These are phyloP conservation scores for Exophiala sp. DNA, from an alignment of 2,329 filamentous ascomycete species.

Conservation along the genomic window DNA sequence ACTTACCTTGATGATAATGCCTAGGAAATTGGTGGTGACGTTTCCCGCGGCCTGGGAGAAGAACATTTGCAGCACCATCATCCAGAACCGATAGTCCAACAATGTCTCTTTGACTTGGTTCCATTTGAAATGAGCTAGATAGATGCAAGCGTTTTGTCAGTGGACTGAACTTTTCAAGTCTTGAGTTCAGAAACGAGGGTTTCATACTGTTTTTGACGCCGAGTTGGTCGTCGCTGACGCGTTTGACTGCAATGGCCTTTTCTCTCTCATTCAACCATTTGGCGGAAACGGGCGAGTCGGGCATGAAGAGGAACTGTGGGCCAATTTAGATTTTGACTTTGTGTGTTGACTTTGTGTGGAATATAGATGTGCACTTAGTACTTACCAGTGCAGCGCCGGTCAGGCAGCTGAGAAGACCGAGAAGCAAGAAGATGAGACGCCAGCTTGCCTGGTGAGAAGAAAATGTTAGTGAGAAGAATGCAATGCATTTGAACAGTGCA, in stretches of 20 bases:
- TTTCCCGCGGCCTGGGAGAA: conserved; percentile 11
- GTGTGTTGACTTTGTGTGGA: no score
- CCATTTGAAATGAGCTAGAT: conserved; percentile 39
- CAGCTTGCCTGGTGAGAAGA: no score
- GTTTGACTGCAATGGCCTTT: conserved; percentile 50
- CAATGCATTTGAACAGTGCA: no score
- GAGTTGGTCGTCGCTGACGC: conserved; percentile 52
- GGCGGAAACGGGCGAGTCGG: conserved; percentile 52
- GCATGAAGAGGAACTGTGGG: conserved; percentile 43
- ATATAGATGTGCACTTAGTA: no score
- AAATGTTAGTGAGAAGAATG: no score
- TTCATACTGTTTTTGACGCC: conserved; percentile 48
- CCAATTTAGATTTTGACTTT: no score
- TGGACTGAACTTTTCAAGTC: no score
- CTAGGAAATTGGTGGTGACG: conserved; percentile 12
- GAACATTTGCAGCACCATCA: conserved; percentile 44
- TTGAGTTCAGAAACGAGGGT: neutral
- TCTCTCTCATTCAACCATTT: conserved; percentile 47
- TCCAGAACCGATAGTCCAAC: conserved; percentile 53
- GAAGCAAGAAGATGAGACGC: conserved; percentile 45
- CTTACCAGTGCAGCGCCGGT: conserved; percentile 23
- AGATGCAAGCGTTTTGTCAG: neutral
- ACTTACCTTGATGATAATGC: conserved; percentile 12
- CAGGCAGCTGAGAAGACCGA: conserved; percentile 31
- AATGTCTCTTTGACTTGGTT: conserved; percentile 39